Base-by-base conservation (phyloP, 2,329 filamentous ascomycete species). In the Fusarium aywerte region DNA sequence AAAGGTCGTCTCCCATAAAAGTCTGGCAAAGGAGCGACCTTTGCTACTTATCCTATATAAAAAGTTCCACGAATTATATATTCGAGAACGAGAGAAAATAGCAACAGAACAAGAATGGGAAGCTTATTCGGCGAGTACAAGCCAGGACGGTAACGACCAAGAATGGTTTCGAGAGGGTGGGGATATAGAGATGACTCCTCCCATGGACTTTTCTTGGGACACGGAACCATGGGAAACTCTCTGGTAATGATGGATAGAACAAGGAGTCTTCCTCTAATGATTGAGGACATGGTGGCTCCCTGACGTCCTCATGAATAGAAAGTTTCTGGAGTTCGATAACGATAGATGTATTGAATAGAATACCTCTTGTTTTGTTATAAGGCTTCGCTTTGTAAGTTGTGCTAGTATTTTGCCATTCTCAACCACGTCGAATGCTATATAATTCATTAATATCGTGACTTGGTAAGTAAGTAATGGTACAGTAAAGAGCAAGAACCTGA, bases 401-500 rank as follows among this genome's bases (percentile, higher is more conserved):
- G 7, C 25, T 16, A 21, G 10, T 18, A 29, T 15, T 29, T 40
- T 40, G 13, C 20, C 31, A 25, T 27, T 59, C n/a, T 43, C 3
- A 23, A 9, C 25, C 10, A 32, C 35, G 16, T 44, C 29, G 29
- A 33, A 45, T 40, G n/a, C 23, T 52, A 64, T 40, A 48, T 51
- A 53, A 27, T n/a, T 61, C 45, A 62, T 68, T 61, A 68, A 58
- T 44, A 44, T 65, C 45, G 47, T 66, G 62, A 58, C 29, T 33
- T 42, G 31, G 42, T 66, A 27, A 58, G 50, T 50, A 32, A 51
- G 42, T 42, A 42, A 29, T 57, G 38, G 44, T 66, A 66, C 58
- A 62, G 36, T 48, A 35, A 62, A 57, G 27, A 33, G 23, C 25
- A 60, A 59, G n/a, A 47, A 31, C 32, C 36, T 31, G 21, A 27